Conservation (phyloP, 2,329 filamentous ascomycete genomes). For the Epichloe aotearoae region DNA sequence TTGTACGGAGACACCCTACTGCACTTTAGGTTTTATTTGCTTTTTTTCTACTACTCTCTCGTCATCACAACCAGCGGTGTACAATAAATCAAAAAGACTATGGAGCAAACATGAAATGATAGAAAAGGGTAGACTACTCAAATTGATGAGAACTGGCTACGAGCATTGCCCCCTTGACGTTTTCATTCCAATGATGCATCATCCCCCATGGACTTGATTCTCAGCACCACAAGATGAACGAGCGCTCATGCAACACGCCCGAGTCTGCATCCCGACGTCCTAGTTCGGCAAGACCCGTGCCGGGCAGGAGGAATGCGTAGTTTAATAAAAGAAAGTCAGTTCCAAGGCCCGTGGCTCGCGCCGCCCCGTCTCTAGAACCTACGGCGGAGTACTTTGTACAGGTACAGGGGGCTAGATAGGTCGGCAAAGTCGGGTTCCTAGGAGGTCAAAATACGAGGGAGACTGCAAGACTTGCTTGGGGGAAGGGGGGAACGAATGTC, state of each 20-base stretch:
- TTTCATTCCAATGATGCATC: too few species aligned
- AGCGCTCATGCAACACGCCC: too few species aligned
- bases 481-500: too few species aligned
- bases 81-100: not conserved
- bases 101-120: not conserved
- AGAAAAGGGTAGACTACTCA: not conserved
- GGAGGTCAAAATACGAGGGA: too few species aligned
- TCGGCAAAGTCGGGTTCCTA: too few species aligned
- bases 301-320: slow-evolving; percentile 6
- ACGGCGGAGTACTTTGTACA: not conserved
- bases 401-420: not conserved
- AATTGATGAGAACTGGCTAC: not conserved
- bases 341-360: not conserved
- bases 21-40: not conserved
- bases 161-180: too few species aligned
- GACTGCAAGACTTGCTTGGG: too few species aligned
- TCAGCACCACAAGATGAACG: too few species aligned
- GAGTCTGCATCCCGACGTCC: too few species aligned
- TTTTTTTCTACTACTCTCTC: not conserved
- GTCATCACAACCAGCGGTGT: not conserved
- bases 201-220: too few species aligned
- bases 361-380: not conserved
- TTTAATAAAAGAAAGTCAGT: not conserved
- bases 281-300: slow-evolving; percentile 11
- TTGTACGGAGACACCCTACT: too few species aligned